Conservation (phyloP, 2,329 filamentous ascomycete species). For the Aspergillus clavatus region DNA sequence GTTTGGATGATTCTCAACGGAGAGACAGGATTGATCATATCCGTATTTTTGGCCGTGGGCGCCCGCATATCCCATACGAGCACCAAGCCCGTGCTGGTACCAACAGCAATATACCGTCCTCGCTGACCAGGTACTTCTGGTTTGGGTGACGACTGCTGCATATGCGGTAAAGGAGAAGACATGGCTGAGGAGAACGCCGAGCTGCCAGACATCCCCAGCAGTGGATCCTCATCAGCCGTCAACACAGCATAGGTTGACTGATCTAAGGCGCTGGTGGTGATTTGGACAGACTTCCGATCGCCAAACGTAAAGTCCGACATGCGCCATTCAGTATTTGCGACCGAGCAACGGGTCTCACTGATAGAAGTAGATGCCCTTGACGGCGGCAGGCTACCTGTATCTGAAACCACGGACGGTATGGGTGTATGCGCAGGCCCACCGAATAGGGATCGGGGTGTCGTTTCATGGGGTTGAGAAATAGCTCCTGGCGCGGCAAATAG, state of each 20-base stretch:
- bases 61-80: conserved; percentile 82
- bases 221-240: conserved; percentile 72
- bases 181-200: conserved; percentile 52
- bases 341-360: conserved; percentile 31
- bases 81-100: conserved; percentile 72
- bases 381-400: conserved; percentile 22
- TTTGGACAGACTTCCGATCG: conserved; percentile 53
- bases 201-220: conserved; percentile 55
- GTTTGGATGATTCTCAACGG: conserved; percentile 82
- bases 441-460: conserved; percentile 45
- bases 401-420: conserved; percentile 8
- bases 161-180: conserved; percentile 50
- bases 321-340: conserved; percentile 60
- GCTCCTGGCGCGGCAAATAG: conserved; percentile 11
- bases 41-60: conserved; percentile 50
- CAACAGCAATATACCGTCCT: conserved; percentile 73
- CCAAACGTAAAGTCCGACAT: conserved; percentile 59
- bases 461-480: conserved; percentile 10
- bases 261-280: conserved; percentile 70
- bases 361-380: conserved; percentile 30
- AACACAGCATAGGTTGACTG: conserved; percentile 66
- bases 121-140: conserved; percentile 77
- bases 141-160: conserved; percentile 37
- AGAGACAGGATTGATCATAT: conserved; percentile 55
- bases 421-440: conserved; percentile 38